phyloP scores from a whole-genome alignment of 176 grass and related monocot genomes.

The Eragrostis curvula region DNA sequence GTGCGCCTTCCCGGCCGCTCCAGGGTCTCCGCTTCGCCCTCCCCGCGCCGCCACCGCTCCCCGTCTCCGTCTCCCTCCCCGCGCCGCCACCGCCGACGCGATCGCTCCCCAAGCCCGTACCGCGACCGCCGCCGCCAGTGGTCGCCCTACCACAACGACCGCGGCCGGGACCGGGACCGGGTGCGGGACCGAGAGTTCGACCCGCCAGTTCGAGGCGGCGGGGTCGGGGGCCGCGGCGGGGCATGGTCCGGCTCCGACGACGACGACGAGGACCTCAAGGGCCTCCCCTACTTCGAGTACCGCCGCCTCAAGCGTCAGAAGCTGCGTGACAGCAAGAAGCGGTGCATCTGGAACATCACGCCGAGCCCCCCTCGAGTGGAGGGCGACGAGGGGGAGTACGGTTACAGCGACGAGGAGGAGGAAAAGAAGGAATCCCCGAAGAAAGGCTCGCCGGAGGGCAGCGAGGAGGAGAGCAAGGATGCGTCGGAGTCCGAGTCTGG shows the following conservation, averaged over 20 bases:
- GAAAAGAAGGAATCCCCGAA: constrained; percentile 39
- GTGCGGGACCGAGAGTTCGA: constrained; percentile 25
- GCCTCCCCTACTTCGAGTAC: constrained; percentile 83
- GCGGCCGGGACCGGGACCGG: constrained; percentile 34
- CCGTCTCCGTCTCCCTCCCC: constrained; percentile 39
- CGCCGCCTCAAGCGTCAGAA: constrained; percentile 85
- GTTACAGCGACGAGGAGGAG: constrained; percentile 50
- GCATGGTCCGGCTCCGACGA: constrained; percentile 47
- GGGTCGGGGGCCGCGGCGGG: constrained; percentile 6
- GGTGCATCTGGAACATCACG: constrained; percentile 76
- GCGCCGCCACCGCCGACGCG: constrained; percentile 40
- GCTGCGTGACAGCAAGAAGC: constrained; percentile 65
- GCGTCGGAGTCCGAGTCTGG: constrained; percentile 44
- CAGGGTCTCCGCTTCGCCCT: constrained; percentile 69
- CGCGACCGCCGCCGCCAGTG: constrained; percentile 27
- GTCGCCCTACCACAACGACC: constrained; percentile 52
- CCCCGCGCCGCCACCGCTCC: constrained; percentile 64
- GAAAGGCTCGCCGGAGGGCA: constrained; percentile 30
- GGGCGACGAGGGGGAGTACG: constrained; percentile 43
- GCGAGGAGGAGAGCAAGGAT: constrained; percentile 50
- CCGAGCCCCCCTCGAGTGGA: constrained; percentile 68
- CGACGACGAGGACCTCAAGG: constrained; percentile 72
- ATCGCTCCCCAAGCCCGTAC: constrained; percentile 46
- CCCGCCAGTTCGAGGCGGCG: neutral
- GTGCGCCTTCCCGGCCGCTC: constrained; percentile 61